Base-by-base conservation (phyloP, 1,284 basidiomycete genomes). In the Boletellus deceptivus region DNA sequence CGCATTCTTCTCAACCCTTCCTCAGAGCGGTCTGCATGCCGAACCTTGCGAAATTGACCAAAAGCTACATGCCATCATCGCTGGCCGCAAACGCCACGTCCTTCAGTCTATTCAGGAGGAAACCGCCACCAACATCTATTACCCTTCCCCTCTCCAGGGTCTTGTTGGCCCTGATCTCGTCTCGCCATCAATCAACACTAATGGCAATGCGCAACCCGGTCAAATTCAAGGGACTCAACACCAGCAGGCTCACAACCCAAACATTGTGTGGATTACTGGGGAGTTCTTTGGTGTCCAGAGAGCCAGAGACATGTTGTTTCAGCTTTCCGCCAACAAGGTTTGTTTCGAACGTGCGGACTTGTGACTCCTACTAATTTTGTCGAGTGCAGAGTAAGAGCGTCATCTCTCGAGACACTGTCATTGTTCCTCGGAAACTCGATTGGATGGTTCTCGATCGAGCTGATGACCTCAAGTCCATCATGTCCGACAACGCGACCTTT, bases 261-360 rank as follows among this genome's bases (percentile, higher is more conserved):
- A 93, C 69, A 75, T 87, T 36, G 89, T 98, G 52, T 97, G 93
- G 88, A 96, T 99, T 62, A 97, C 96, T 0, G 96, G 96, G 48
- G 95, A 98, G 71, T 98, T 95, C 69, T 97, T 98, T 60, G 91
- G 92, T 36, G 95, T 98, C 13, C 93, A 97, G 69, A 76, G 96
- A 45, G 96, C 96, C 3, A 79, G 91, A 58, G 96, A 98, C 67
- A 98, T 98, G 93, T 75, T 99, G 9, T 87, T 86, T 67, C 90
- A 94, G 67, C 78, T 94, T 24, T 90, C 93, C 14, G 72, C 87
- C 54, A 87, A 82, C 68, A 98, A 97, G 80, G 91, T 90, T 55
- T n/a, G 75, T 65, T 33, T 52, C 5, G 1, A 41, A 27, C 48
- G 43, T 37, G 27, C 24, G 16, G 0, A 4, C 16, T 6, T 10